Base-by-base conservation (phyloP, 208 protist species). In the Leishmania braziliensis region DNA sequence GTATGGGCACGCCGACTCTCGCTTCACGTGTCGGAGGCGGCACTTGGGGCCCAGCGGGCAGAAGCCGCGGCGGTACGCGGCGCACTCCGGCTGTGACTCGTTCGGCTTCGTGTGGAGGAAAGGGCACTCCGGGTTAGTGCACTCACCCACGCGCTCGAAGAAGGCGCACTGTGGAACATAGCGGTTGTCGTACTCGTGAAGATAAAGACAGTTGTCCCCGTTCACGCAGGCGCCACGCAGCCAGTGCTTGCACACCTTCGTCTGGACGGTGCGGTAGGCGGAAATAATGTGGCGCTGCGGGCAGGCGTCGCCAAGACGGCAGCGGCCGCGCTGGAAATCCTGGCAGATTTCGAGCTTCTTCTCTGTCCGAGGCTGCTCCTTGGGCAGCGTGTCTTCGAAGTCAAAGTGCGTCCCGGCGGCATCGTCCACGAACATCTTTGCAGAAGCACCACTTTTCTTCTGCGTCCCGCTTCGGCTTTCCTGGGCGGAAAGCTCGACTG, bases 181-280 rank as follows among this genome's bases (percentile, higher is more conserved):
- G 58, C 91, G 87, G 66, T 96, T 88, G 74, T 99, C 93, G 84
- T 99, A 99, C 80, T 98, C 95, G 87, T 99, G 98, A 56, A 99
- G 84, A 83, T 97, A 99, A 56, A 99, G 92, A 82, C 98, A 99
- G 80, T 98, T 91, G 53, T 98, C 95, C 9, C 97, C 98, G 80
- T 99, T 99, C 56, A 98, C 99, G 84, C 98, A 99, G 20, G 99
- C 88, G 33, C 98, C 98, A 77, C 98, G 92, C 56, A 99, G 87
- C 98, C 98, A 99, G 88, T 99, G 98, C 85, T 99, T 99, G 87
- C 98, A 99, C 63, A 99, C 98, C 80, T 95, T 93, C 20, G 87
- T 81, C 62, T 95, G 91, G 75, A 95, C 89, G 50, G 87, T 90
- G 74, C 88, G 87, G 65, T 88, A 86, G 60, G 86, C 73, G 16